A percentile compares a stretch with the other conserved stretches of the same genome.
Evolutionary conservation across 2,329 filamentous ascomycete species (phyloP).

Genomic region (Lomentospora prolificans): DNA sequence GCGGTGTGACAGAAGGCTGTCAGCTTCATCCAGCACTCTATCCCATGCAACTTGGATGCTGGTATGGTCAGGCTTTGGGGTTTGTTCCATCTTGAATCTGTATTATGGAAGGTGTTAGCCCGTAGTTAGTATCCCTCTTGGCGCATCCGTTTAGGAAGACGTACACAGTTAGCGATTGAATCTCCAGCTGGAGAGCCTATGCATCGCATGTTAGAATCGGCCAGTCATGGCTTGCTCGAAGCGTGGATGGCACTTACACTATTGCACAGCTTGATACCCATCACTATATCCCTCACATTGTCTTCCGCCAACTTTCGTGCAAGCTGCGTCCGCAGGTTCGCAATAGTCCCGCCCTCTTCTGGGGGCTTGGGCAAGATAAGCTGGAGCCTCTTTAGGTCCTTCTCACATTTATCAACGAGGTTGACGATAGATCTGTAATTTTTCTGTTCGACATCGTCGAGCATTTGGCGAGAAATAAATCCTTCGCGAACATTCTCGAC

Average conservation of each 20-base stretch:
- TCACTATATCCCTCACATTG: background rate
- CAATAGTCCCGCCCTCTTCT: background rate
- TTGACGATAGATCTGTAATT: slow-evolving; percentile 1
- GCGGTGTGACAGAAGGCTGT: slow-evolving; percentile 1
- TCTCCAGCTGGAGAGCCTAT: too few species aligned
- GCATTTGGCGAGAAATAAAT: background rate
- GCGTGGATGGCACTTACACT: too few species aligned
- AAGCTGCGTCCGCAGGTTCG: background rate
- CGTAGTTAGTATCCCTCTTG: too few species aligned
- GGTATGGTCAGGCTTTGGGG: background rate
- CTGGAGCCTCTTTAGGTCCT: background rate
- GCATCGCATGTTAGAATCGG: too few species aligned
- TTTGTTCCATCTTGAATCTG: slow-evolving; percentile 2
- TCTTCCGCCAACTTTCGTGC: slow-evolving; percentile 1
- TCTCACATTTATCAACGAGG: slow-evolving; percentile 2
- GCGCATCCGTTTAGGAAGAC: background rate
- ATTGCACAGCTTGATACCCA: slow-evolving; percentile 5
- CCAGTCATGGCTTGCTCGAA: too few species aligned
- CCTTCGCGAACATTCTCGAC: background rate
- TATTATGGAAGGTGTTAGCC: background rate
- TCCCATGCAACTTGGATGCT: slow-evolving; percentile 1
- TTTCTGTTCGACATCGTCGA: background rate
- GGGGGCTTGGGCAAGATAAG: background rate
- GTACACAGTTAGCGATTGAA: background rate
- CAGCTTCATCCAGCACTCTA: background rate